These are phyloP conservation scores for Waltergamsia citrina DNA, from an alignment of 2,329 filamentous ascomycete genomes.

Conservation along the genomic window DNA sequence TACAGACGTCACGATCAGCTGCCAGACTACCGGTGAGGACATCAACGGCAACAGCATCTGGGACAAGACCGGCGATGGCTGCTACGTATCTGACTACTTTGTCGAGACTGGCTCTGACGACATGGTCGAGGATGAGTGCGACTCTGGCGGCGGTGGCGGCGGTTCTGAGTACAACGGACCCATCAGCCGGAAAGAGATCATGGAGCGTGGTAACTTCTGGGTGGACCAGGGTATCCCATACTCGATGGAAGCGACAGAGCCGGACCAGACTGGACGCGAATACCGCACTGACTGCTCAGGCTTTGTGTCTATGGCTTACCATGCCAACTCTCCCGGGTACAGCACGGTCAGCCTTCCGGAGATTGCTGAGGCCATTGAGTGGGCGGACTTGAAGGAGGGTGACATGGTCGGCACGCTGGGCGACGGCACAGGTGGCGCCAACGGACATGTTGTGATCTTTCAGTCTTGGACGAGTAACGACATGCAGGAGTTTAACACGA, in stretches of 20 bases:
- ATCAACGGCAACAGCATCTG: constrained; percentile 2
- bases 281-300: constrained; percentile 8
- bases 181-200: constrained; percentile 6
- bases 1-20: not conserved
- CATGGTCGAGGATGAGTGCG: not conserved
- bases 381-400: constrained; percentile 4
- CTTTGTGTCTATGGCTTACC: constrained; percentile 7
- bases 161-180: constrained; percentile 1
- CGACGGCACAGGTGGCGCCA: constrained; percentile 5
- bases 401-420: constrained; percentile 7
- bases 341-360: constrained; percentile 6
- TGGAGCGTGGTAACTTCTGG: constrained; percentile 6
- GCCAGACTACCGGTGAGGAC: constrained; percentile 1
- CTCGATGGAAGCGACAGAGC: constrained; percentile 5
- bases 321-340: constrained; percentile 4
- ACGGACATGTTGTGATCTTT: constrained; percentile 6
- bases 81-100: constrained; percentile 4
- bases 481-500: constrained; percentile 4
- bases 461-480: constrained; percentile 2
- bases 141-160: not conserved
- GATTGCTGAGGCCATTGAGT: constrained; percentile 4
- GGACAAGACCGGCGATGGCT: constrained; percentile 3
- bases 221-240: constrained; percentile 5
- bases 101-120: constrained; percentile 2
- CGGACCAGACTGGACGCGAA: constrained; percentile 3